Evolutionary conservation across 1,139 yeast species (phyloP), one percentile per base, ranked within the genome.

Genomic region (Scheffersomyces cryptocercus): DNA sequence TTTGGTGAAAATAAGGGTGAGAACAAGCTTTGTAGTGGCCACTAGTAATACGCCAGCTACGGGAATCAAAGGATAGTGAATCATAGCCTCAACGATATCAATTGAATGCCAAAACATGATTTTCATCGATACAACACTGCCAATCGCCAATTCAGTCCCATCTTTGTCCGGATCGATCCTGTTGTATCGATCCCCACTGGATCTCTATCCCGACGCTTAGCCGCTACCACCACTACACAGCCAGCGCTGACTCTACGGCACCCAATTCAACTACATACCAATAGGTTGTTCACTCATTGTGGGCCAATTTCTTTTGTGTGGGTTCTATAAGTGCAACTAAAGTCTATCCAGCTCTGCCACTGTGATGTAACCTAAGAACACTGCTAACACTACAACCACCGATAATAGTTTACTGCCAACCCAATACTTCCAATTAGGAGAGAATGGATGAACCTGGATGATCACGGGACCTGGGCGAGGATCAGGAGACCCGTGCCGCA

Each of bases 211-310:
- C 6, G 26, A 20, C 26, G 26, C 24, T 35, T 12, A 11, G n/a
- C 11, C 39, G 32, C 4, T 34, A n/a, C 16, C 16, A 13, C 16
- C 16, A 13, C 13, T 4, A 14, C 14, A 8, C 5, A n/a, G 11
- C 11, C 33, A 15, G 13, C 14, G 26, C 10, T 13, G 24, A 13
- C 16, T 9, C 31, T 36, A 12, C 13, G 14, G 20, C 29, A 13
- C n/a, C 37, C 13, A 33, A 33, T 11, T 16, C 12, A 36, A 36
- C 11, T 38, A 74, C 83, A 55, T 75, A 79, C 84, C 84, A 64
- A 79, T 78, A 65, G 84, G 82, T 48, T 70, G 71, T 49, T 72
- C 79, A 52, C 70, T 64, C 76, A 70, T 71, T 40, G 38, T 50
- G 47, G 45, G 39, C 42, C 40, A 34, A 38, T 41, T 44, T 30